Evolutionary conservation across 2,329 filamentous ascomycete genomes (phyloP).

Genomic region (Penicillium olsonii): DNA sequence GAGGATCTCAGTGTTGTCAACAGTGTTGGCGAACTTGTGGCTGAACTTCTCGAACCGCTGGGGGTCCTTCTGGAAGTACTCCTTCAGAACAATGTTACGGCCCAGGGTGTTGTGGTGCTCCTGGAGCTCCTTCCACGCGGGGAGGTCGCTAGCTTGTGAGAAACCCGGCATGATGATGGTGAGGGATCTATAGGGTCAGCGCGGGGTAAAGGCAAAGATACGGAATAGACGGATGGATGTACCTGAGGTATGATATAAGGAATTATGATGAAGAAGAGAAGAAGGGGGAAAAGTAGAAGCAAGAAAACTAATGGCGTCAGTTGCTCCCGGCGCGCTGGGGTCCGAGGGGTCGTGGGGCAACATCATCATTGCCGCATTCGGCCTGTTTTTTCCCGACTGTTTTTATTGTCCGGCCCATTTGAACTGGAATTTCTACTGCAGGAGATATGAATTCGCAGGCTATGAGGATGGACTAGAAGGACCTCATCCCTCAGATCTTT

Average conservation of each 20-base stretch:
- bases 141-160: conserved; percentile 78
- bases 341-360: conserved; percentile 34
- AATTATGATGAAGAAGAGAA: conserved; percentile 12
- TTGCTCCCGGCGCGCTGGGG: conserved; percentile 27
- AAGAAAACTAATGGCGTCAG: conserved; percentile 23
- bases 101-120: conserved; percentile 83
- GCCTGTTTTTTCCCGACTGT: conserved; percentile 1
- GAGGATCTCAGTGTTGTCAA: conserved; percentile 81
- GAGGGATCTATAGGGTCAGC: conserved; percentile 24
- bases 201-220: conserved; percentile 24
- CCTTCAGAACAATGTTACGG: conserved; percentile 88
- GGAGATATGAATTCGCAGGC: no score
- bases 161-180: conserved; percentile 40
- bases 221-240: not conserved
- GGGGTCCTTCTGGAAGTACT: conserved; percentile 86
- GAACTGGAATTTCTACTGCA: no score
- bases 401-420: not conserved
- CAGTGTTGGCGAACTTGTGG: conserved; percentile 76
- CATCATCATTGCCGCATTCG: conserved; percentile 31
- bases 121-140: conserved; percentile 87
- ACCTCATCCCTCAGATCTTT: no score
- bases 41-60: conserved; percentile 88
- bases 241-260: conserved; percentile 5
- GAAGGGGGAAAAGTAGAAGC: conserved; percentile 8
- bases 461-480: no score